Conservation (phyloP, 1,284 basidiomycete species). For the Clitocybe nebularis region DNA sequence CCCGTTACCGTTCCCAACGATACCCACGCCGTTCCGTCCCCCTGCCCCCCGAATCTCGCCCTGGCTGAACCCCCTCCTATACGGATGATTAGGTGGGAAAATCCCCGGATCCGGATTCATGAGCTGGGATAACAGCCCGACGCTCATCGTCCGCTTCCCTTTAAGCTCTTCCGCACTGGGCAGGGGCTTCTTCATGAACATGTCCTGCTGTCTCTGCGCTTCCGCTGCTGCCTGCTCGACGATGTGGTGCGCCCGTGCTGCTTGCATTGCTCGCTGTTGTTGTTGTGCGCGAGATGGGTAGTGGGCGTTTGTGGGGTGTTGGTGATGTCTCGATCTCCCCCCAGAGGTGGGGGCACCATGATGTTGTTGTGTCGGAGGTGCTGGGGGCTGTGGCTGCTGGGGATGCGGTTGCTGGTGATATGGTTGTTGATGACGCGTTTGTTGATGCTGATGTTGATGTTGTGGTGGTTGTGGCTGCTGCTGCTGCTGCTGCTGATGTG, state of each 20-base stretch:
- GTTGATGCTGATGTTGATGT: conserved; percentile 1
- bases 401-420: neutral
- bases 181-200: conserved; percentile 61
- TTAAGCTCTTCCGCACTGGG: conserved; percentile 60
- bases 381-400: neutral
- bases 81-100: conserved; percentile 58
- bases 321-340: no score
- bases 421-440: conserved; percentile 1
- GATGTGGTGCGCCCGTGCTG: conserved; percentile 20
- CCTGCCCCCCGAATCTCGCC: conserved; percentile 26
- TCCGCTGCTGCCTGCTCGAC: conserved; percentile 40
- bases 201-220: conserved; percentile 63
- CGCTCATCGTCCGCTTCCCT: conserved; percentile 28
- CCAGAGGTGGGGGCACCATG: no score
- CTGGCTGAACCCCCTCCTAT: conserved; percentile 49
- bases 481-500: conserved; percentile 5
- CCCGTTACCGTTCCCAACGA: neutral
- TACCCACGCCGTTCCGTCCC: conserved; percentile 8
- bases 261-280: conserved; percentile 23
- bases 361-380: conserved; percentile 11
- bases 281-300: conserved; percentile 20
- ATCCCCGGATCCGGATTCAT: conserved; percentile 65
- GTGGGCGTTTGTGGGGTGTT: conserved; percentile 8
- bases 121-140: conserved; percentile 60
- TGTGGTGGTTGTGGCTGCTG: conserved; percentile 5